Conservation (phyloP, 805 yeast species). For the Maudiozyma turicensis region DNA sequence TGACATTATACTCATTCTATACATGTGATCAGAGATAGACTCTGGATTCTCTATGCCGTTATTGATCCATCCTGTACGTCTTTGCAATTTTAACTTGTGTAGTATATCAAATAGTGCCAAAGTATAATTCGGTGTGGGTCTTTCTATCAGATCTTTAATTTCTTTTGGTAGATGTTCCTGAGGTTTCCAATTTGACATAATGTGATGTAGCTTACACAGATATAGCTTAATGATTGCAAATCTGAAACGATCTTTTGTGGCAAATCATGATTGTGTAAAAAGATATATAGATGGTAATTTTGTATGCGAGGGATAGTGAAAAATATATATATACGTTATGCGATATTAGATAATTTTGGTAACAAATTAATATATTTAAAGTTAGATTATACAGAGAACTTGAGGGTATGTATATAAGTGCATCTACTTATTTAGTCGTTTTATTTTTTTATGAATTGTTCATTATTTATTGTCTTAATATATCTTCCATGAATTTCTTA, state of each 20-base stretch:
- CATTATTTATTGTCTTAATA: conserved; percentile 67
- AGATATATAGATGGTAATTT: no score
- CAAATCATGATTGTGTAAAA: no score
- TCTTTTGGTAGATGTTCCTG: conserved; percentile 35
- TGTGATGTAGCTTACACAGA: background rate
- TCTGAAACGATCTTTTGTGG: no score
- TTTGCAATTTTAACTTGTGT: conserved; percentile 62
- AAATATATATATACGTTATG: no score
- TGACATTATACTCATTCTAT: conserved; percentile 79
- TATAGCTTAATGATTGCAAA: no score
- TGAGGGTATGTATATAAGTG: background rate
- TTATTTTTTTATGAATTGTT: background rate
- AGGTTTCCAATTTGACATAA: conserved; percentile 34
- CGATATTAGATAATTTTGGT: no score
- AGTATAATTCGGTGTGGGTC: conserved; percentile 31
- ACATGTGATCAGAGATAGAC: conserved; percentile 88
- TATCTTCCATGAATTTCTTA: conserved; percentile 87
- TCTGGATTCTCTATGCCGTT: conserved; percentile 38
- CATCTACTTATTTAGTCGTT: background rate
- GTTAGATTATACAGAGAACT: no score
- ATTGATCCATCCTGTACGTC: conserved; percentile 92
- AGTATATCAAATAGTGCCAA: conserved; percentile 57
- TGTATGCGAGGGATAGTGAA: no score
- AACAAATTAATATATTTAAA: no score
- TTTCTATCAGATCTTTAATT: conserved; percentile 21